Evolutionary conservation across 176 grass and related monocot genomes (phyloP).

Genomic region (Chloris gayana): DNA sequence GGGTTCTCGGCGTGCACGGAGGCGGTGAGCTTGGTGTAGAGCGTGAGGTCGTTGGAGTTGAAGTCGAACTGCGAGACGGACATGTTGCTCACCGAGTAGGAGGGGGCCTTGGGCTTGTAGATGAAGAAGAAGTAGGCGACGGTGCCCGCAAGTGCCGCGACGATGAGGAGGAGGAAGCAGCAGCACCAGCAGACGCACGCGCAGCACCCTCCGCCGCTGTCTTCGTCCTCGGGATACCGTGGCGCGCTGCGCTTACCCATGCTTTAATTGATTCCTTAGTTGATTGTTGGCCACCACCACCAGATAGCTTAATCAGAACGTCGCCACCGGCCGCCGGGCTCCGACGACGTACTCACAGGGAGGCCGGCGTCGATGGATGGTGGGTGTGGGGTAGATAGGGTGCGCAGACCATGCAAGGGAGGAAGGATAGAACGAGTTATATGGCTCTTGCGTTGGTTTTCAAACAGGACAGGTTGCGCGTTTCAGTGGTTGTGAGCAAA

Average conservation of each 20-base stretch:
- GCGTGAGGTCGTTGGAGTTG: conserved; percentile 52
- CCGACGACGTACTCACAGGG: conserved; percentile 15
- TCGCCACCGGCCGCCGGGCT: conserved; percentile 38
- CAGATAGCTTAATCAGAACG: neutral
- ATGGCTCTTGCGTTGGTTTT: neutral
- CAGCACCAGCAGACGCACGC: conserved; percentile 64
- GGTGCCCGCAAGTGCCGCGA: conserved; percentile 29
- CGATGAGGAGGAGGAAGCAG: conserved; percentile 66
- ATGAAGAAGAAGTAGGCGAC: conserved; percentile 39
- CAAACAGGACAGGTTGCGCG: neutral
- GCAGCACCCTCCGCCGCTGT: conserved; percentile 43
- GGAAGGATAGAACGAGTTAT: neutral
- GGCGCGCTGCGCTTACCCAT: conserved; percentile 64
- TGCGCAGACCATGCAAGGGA: conserved; percentile 22
- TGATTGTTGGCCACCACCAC: neutral
- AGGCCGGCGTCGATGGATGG: conserved; percentile 32
- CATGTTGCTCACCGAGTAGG: conserved; percentile 77
- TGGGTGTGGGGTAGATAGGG: neutral
- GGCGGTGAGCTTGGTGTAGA: conserved; percentile 63
- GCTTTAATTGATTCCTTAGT: neutral
- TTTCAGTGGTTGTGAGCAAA: conserved; percentile 32
- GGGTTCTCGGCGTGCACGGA: conserved; percentile 77
- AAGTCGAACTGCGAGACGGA: conserved; percentile 68
- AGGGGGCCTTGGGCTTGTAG: conserved; percentile 66
- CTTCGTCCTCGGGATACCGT: conserved; percentile 46